Base-by-base conservation (phyloP, 805 yeast genomes). In the Ogataea siamensis region DNA sequence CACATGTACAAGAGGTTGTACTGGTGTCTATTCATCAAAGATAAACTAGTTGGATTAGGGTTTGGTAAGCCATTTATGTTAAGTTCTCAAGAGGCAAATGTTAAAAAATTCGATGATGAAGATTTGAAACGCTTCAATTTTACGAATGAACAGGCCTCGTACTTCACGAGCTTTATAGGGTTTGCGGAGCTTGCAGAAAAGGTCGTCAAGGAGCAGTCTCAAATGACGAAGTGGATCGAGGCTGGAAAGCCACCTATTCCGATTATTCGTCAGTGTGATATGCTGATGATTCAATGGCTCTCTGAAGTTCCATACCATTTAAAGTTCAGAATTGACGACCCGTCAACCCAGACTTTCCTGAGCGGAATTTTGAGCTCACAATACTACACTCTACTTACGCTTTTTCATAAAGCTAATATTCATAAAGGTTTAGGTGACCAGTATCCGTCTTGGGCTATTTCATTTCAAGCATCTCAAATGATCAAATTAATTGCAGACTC, bases 381-480 rank as follows among this genome's bases (percentile, higher is more conserved):
- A 48, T 84, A 85, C 61, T 85, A 85, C 63, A 75, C 84, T 13
- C 65, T 84, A n/a, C 68, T 84, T 38, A 80, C 83, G 48, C 64
- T 83, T 47, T 74, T 82, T 19, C 93, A 84, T 53, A 70, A 88
- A 39, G 77, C 87, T 5, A 81, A 82, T 51, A 74, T 82, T 52
- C 62, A 74, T 23, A 64, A 73, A 41, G 69, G 50, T 10, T 20
- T 51, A 23, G 47, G 50, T 0, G 53, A 54, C 27, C 32, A 34
- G 12, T 55, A 55, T 31, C 87, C 87, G 3, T 76, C 85, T 3
- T 79, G 87, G 83, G 85, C 87, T 4, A 83, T 84, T 34, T 82
- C 88, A 2, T 85, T 84, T 65, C 87, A 82, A 58, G 87, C 91
- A 1, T 85, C 88, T 1, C 76, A 84, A 50, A 80, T 82, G 79